Conservation (phyloP, 2,329 filamentous ascomycete species). For the Exophiala sp. region DNA sequence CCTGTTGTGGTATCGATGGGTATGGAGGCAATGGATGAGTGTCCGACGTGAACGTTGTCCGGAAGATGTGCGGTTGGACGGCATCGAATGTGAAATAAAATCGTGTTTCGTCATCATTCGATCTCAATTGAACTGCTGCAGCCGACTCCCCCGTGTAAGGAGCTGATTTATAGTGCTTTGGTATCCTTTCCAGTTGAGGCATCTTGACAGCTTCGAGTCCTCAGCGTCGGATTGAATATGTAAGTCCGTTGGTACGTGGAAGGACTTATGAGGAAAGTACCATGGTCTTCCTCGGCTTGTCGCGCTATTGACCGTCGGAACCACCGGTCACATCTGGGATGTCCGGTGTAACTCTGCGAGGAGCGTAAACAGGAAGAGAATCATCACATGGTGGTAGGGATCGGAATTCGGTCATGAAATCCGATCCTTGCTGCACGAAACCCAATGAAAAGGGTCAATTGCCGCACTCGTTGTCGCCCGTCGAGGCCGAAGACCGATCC, state of each 20-base stretch:
- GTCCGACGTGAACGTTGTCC: constrained; percentile 63
- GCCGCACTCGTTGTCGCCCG: neutral
- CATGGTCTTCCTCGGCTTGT: too few species aligned
- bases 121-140: constrained; percentile 40
- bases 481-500: neutral
- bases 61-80: constrained; percentile 61
- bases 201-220: constrained; percentile 32
- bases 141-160: neutral
- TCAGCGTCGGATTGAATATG: neutral
- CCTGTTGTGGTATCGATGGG: constrained; percentile 55
- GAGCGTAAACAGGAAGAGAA: neutral
- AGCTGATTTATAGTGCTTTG: constrained; percentile 29
- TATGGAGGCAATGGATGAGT: constrained; percentile 63
- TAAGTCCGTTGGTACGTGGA: neutral
- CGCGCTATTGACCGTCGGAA: too few species aligned
- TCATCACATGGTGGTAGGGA: neutral
- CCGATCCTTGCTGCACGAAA: constrained; percentile 25
- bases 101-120: constrained; percentile 37
- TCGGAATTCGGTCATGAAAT: constrained; percentile 34
- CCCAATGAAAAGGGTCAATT: neutral
- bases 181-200: constrained; percentile 50
- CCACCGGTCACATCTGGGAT: too few species aligned
- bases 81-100: constrained; percentile 63
- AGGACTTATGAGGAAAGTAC: too few species aligned
- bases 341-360: neutral